Percentiles rank a stretch among this genome's conserved stretches.
These are phyloP conservation scores for Arthrinium puccinioides DNA, from an alignment of 2,329 filamentous ascomycete species.

Conservation along the genomic window DNA sequence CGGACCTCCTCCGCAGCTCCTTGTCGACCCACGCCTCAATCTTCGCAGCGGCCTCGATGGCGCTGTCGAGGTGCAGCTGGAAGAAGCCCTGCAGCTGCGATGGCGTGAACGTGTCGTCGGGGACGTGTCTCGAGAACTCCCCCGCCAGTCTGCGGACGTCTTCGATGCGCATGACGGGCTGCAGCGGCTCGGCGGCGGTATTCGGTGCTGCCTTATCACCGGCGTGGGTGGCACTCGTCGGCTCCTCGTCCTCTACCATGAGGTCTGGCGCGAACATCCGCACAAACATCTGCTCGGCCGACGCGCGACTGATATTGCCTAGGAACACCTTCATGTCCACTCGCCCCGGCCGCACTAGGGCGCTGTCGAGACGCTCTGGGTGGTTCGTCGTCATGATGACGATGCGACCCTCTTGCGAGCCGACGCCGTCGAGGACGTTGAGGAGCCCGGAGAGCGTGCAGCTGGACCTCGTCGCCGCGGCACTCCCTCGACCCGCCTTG, in stretches of 20 bases:
- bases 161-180: background rate
- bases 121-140: slow-evolving; percentile 21
- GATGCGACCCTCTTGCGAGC: slow-evolving; percentile 56
- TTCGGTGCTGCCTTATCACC: no score
- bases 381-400: slow-evolving; percentile 63
- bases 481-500: background rate
- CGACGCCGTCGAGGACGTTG: slow-evolving; percentile 59
- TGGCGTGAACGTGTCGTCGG: slow-evolving; percentile 25
- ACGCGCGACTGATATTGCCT: slow-evolving; percentile 25
- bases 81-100: slow-evolving; percentile 29
- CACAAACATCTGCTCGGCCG: slow-evolving; percentile 26
- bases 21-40: slow-evolving; percentile 21
- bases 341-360: slow-evolving; percentile 52
- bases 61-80: slow-evolving; percentile 23
- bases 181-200: no score
- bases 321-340: slow-evolving; percentile 51
- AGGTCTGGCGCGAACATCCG: slow-evolving; percentile 25
- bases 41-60: slow-evolving; percentile 18
- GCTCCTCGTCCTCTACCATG: background rate
- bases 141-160: slow-evolving; percentile 15
- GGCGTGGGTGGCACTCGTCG: background rate
- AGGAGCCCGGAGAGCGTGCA: slow-evolving; percentile 54
- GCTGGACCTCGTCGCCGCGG: no score
- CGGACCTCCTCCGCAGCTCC: slow-evolving; percentile 13
- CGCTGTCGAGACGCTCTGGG: slow-evolving; percentile 49